phyloP scores from a whole-genome alignment of 1,139 yeast genomes.

The Candida albicans region DNA sequence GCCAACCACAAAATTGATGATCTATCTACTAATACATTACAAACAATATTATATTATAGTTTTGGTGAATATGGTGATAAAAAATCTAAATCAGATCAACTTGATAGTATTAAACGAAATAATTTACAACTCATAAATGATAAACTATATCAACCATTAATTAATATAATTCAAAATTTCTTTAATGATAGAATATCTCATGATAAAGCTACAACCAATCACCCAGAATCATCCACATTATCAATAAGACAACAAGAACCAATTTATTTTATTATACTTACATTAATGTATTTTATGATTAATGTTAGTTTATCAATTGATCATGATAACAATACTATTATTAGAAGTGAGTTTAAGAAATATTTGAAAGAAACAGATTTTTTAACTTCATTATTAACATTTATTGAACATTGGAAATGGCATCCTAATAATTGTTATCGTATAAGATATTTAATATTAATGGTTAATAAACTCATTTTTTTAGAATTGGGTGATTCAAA shows the following conservation, averaged over 20 bases:
- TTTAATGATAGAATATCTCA: constrained; percentile 17
- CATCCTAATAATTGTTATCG: constrained; percentile 29
- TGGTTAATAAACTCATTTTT: constrained; percentile 60
- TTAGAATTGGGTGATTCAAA: constrained; percentile 64
- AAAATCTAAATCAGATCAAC: constrained; percentile 33
- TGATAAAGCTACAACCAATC: constrained; percentile 13
- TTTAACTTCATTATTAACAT: constrained; percentile 45
- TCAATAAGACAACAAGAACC: constrained; percentile 14
- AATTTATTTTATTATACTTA: constrained; percentile 40
- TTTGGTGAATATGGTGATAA: constrained; percentile 43
- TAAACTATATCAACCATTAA: constrained; percentile 15
- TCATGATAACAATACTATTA: constrained; percentile 10
- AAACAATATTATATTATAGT: constrained; percentile 32
- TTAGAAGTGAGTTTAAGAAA: constrained; percentile 16
- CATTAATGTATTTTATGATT: constrained; percentile 54
- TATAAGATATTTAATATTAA: constrained; percentile 52
- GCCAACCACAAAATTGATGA: constrained; percentile 1
- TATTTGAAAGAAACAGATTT: constrained; percentile 33
- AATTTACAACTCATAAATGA: constrained; percentile 10
- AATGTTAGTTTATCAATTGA: constrained; percentile 25
- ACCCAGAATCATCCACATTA: not conserved
- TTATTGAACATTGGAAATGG: constrained; percentile 73
- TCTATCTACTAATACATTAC: constrained; percentile 5
- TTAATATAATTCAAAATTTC: constrained; percentile 15
- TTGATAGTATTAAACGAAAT: constrained; percentile 26